Conservation (phyloP, 2,329 filamentous ascomycete species). For the Calonectria pseudoreteaudii region DNA sequence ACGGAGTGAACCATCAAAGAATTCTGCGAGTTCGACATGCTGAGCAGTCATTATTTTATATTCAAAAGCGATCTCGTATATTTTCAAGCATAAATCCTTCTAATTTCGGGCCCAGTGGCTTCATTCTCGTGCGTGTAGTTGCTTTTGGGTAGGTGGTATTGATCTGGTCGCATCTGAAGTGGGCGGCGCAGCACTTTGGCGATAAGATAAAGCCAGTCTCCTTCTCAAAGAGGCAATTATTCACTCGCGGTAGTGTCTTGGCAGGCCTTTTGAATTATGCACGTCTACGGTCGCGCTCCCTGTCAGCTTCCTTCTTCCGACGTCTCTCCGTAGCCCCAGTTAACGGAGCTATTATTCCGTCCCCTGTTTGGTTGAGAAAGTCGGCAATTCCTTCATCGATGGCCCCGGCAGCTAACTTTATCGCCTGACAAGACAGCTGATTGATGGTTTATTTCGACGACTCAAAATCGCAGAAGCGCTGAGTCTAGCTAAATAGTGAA, state of each 20-base stretch:
- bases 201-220: conserved; percentile 7
- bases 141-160: conserved; percentile 19
- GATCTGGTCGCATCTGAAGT: conserved; percentile 11
- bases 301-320: conserved; percentile 3
- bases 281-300: background rate
- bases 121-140: conserved; percentile 1
- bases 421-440: background rate
- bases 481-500: background rate
- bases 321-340: background rate
- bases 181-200: background rate
- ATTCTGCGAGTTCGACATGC: too few relatives aligned
- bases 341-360: background rate
- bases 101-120: conserved; percentile 7
- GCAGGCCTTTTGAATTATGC: conserved; percentile 6
- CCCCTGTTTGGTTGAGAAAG: background rate
- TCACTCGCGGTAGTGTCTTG: background rate
- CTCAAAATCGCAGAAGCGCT: background rate
- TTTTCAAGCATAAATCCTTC: background rate
- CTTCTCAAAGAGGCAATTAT: conserved; percentile 15
- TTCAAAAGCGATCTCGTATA: background rate
- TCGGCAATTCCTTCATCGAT: background rate
- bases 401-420: background rate
- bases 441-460: background rate
- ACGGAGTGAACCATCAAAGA: background rate
- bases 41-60: background rate